Base-by-base conservation (phyloP, 139 green algal species). In the Tetradesmus lagerheimii region DNA sequence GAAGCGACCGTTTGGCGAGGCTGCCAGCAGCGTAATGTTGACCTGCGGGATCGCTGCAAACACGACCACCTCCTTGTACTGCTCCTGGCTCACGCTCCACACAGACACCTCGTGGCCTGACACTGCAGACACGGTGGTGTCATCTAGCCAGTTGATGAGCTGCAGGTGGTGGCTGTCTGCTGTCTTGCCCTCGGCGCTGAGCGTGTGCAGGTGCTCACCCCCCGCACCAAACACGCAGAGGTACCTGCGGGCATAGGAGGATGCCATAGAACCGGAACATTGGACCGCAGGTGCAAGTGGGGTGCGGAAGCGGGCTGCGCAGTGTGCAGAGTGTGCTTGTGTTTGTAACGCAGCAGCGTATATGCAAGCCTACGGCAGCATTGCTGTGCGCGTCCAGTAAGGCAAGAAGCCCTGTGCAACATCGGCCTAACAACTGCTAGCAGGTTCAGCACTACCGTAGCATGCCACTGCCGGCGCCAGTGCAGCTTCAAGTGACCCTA, bases 31-130 rank as follows among this genome's bases (percentile, higher is more conserved):
- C 66, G 74, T 34, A 38, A 90, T 80, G 41, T 85, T 87, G 11
- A 86, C 90, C 38, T 62, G 80, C 0, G 87, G 84, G 27, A 93
- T 93, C 9, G 91, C 85, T 39, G 81, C 94, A 90, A 96, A 97
- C 80, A 94, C 77, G 41, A 86, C 85, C 2, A 57, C 37, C 29
- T 77, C 47, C 31, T 81, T 71, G 14, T 75, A 89, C 25, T 85
- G 27, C 43, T 92, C 76, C n/a, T 90, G 38, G 43, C 47, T 75
- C n/a, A 95, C 85, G n/a, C 78, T 67, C 89, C 92, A 93, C 4
- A 92, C 86, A n/a, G 80, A 80, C 2, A 93, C 79, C n/a, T 92
- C 84, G 1, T 67, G 62, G 23, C 92, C 93, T 14, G 86, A 88
- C 20, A 79, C 85, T 12, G 92, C 92, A 11, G 89, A 47, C 78